Evolutionary conservation across 139 green algal genomes (phyloP).

Genomic region (Tetradesmus obliquus): DNA sequence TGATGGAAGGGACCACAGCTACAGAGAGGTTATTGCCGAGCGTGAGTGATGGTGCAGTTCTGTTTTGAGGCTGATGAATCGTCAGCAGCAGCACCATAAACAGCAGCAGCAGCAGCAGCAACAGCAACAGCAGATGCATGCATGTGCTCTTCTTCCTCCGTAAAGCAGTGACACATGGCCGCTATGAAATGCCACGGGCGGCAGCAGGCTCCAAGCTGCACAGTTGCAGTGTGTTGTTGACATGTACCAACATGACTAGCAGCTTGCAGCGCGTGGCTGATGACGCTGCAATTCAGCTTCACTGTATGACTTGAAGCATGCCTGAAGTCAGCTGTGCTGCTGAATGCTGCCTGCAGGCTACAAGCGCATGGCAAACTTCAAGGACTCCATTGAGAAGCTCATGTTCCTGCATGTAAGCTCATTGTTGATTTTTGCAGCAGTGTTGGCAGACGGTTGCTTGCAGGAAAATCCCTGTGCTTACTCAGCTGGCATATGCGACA

Average conservation of each 20-base stretch:
- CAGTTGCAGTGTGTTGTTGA: no score
- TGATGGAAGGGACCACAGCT: slow-evolving; percentile 40
- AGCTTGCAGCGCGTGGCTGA: no score
- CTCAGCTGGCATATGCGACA: neutral
- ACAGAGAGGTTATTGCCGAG: slow-evolving; percentile 44
- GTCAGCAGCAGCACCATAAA: neutral
- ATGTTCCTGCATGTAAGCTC: slow-evolving; percentile 36
- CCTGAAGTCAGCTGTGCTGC: neutral
- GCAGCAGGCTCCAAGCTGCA: no score
- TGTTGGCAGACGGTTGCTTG: neutral
- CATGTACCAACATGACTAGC: no score
- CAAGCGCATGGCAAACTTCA: slow-evolving; percentile 42
- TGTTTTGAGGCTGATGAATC: neutral
- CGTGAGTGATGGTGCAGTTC: slow-evolving; percentile 32
- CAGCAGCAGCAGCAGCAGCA: slow-evolving; percentile 6
- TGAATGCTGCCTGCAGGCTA: slow-evolving; percentile 27
- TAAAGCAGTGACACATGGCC: no score
- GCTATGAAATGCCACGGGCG: no score
- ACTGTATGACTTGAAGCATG: neutral
- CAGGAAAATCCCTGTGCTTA: neutral
- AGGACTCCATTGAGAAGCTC: slow-evolving; percentile 39
- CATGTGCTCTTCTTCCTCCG: neutral
- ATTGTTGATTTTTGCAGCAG: neutral
- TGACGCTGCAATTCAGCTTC: no score
- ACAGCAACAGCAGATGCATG: neutral